Percentiles rank a stretch among this genome's conserved stretches.
These are phyloP conservation scores for Rutidosis leptorrhynchoides DNA, from an alignment of 129 eudicot genomes.

Conservation along the genomic window DNA sequence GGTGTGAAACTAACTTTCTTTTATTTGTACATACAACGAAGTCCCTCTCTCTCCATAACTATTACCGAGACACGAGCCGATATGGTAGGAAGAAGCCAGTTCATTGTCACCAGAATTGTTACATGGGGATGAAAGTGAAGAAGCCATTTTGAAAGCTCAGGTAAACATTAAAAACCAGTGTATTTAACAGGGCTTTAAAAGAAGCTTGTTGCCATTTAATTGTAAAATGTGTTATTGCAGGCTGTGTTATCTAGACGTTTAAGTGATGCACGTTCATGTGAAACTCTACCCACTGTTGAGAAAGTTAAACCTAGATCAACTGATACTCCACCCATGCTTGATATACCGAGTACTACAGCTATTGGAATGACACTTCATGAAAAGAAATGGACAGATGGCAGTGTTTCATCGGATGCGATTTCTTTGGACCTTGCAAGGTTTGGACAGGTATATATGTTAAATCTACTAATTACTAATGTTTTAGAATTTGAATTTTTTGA, in stretches of 20 bases:
- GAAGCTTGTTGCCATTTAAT: neutral
- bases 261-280: slow-evolving; percentile 64
- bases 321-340: slow-evolving; percentile 34
- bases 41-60: too few relatives aligned
- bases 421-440: slow-evolving; percentile 68
- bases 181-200: neutral
- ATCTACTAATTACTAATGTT: neutral
- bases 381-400: slow-evolving; percentile 99
- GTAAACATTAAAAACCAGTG: slow-evolving; percentile 31
- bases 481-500: slow-evolving; percentile 1
- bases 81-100: too few relatives aligned
- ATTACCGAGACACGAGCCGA: too few relatives aligned
- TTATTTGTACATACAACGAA: too few relatives aligned
- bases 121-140: too few relatives aligned
- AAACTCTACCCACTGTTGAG: slow-evolving; percentile 40
- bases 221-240: slow-evolving; percentile 32
- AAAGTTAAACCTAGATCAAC: slow-evolving; percentile 31
- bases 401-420: slow-evolving; percentile 66
- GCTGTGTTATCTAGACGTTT: slow-evolving; percentile 90
- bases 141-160: slow-evolving; percentile 89
- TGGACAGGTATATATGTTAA: slow-evolving; percentile 58
- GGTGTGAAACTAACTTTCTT: too few relatives aligned
- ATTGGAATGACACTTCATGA: slow-evolving; percentile 82
- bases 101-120: too few relatives aligned
- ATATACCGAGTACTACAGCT: slow-evolving; percentile 43